A percentile compares a stretch with the other conserved stretches of the same genome.
These are phyloP conservation scores for Phytophthora tubulina DNA, from an alignment of 352 stramenopile species.

Conservation along the genomic window DNA sequence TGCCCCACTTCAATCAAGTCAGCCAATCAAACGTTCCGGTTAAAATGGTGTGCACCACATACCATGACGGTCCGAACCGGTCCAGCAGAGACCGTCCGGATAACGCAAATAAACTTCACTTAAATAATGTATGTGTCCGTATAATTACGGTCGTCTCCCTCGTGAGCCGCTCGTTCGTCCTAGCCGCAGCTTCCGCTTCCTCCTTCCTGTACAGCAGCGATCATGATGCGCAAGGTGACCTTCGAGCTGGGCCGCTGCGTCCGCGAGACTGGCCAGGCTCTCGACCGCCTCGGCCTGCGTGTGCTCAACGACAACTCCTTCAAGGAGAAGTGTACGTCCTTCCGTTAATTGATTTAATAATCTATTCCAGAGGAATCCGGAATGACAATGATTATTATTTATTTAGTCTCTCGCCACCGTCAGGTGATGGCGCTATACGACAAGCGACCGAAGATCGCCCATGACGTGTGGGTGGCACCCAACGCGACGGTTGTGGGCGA, in stretches of 20 bases:
- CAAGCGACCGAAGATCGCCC: slow-evolving; percentile 91
- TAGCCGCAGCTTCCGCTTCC: slow-evolving; percentile 24
- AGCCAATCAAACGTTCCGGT: slow-evolving; percentile 1
- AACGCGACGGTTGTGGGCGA: slow-evolving; percentile 97
- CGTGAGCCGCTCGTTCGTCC: slow-evolving; percentile 25
- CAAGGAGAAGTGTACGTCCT: slow-evolving; percentile 87
- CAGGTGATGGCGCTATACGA: slow-evolving; percentile 94
- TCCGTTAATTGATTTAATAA: neutral
- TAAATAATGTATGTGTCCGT: slow-evolving; percentile 8
- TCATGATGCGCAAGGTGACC: slow-evolving; percentile 91
- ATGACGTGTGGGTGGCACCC: slow-evolving; percentile 95
- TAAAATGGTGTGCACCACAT: slow-evolving; percentile 5
- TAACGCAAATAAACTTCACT: neutral
- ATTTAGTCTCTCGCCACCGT: slow-evolving; percentile 92
- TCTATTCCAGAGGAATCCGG: neutral
- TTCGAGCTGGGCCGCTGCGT: slow-evolving; percentile 93
- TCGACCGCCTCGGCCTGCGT: slow-evolving; percentile 94
- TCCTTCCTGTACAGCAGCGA: slow-evolving; percentile 37
- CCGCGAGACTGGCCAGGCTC: slow-evolving; percentile 96
- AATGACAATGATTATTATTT: neutral
- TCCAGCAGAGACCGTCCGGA: slow-evolving; percentile 31
- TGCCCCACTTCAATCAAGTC: neutral
- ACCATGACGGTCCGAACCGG: neutral
- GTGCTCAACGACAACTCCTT: slow-evolving; percentile 90
- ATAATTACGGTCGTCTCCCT: slow-evolving; percentile 55